Percentiles rank a stretch among this genome's conserved stretches.
Conservation (phyloP, 2,329 filamentous ascomycete genomes). For the Aspergillus thermomutatus region DNA sequence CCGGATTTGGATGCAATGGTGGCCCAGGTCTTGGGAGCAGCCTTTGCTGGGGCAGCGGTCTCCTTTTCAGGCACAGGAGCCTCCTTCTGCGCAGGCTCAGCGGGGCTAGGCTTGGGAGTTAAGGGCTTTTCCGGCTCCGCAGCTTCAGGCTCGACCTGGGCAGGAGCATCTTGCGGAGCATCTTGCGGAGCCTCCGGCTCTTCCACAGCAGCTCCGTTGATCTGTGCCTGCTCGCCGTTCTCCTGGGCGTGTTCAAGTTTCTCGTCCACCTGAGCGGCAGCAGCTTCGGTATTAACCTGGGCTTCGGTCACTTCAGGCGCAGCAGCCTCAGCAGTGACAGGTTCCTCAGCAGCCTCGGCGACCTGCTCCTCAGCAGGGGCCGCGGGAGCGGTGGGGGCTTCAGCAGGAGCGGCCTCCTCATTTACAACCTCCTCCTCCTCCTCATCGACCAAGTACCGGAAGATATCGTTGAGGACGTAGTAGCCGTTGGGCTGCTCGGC, state of each 20-base stretch:
- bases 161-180: slow-evolving; percentile 28
- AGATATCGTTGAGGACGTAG: slow-evolving; percentile 97
- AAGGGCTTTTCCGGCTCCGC: slow-evolving; percentile 62
- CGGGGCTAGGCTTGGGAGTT: slow-evolving; percentile 57
- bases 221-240: slow-evolving; percentile 44
- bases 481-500: slow-evolving; percentile 95
- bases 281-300: slow-evolving; percentile 39
- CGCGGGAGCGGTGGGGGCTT: slow-evolving; percentile 47
- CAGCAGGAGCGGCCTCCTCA: slow-evolving; percentile 32
- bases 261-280: slow-evolving; percentile 62
- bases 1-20: slow-evolving; percentile 53
- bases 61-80: slow-evolving; percentile 53
- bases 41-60: slow-evolving; percentile 43
- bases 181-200: slow-evolving; percentile 19
- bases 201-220: slow-evolving; percentile 30
- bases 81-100: slow-evolving; percentile 44
- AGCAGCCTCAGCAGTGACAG: slow-evolving; percentile 38
- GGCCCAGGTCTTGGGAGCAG: slow-evolving; percentile 63
- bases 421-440: slow-evolving; percentile 57
- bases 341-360: slow-evolving; percentile 43
- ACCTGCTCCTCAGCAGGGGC: slow-evolving; percentile 41
- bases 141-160: slow-evolving; percentile 39
- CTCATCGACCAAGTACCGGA: slow-evolving; percentile 86
- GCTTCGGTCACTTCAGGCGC: slow-evolving; percentile 27
- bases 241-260: slow-evolving; percentile 66